Percentiles rank a stretch among this genome's conserved stretches.
Evolutionary conservation across 2,329 filamentous ascomycete genomes (phyloP).

Genomic region (Hypoxylon rubiginosum): DNA sequence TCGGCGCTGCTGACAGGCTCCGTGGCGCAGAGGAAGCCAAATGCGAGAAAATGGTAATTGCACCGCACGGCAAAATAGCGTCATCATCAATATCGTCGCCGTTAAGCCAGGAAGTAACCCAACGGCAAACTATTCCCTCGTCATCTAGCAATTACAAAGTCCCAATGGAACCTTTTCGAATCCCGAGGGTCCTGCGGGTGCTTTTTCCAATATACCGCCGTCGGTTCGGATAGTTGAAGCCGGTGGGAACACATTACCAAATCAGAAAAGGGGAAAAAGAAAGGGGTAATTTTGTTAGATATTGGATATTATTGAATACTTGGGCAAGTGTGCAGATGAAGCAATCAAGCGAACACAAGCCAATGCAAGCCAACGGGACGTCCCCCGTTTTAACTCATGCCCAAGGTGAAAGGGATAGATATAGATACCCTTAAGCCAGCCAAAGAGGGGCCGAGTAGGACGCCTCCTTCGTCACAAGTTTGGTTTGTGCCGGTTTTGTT

Average conservation of each 20-base stretch:
- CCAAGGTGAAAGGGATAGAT: conserved; percentile 43
- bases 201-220: conserved; percentile 25
- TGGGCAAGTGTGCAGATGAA: conserved; percentile 34
- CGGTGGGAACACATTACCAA: conserved; percentile 7
- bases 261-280: conserved; percentile 12
- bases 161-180: conserved; percentile 36
- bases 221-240: conserved; percentile 20
- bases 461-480: conserved; percentile 36
- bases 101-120: conserved; percentile 19
- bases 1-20: conserved; percentile 33
- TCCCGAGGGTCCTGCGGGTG: conserved; percentile 24
- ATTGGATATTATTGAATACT: conserved; percentile 36
- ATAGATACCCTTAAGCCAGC: conserved; percentile 32
- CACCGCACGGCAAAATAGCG: conserved; percentile 19
- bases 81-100: conserved; percentile 28
- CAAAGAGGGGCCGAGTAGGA: conserved; percentile 10
- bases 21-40: conserved; percentile 40
- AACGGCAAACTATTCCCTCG: conserved; percentile 29
- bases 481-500: conserved; percentile 1
- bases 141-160: conserved; percentile 23
- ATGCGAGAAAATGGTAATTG: conserved; percentile 41
- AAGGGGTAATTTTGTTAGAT: conserved; percentile 11
- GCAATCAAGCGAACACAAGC: conserved; percentile 24
- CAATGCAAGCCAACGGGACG: conserved; percentile 38
- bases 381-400: conserved; percentile 36